These are phyloP conservation scores for Coemansia sp. DNA, from an alignment of 192 early-diverging fungal species.

Conservation along the genomic window DNA sequence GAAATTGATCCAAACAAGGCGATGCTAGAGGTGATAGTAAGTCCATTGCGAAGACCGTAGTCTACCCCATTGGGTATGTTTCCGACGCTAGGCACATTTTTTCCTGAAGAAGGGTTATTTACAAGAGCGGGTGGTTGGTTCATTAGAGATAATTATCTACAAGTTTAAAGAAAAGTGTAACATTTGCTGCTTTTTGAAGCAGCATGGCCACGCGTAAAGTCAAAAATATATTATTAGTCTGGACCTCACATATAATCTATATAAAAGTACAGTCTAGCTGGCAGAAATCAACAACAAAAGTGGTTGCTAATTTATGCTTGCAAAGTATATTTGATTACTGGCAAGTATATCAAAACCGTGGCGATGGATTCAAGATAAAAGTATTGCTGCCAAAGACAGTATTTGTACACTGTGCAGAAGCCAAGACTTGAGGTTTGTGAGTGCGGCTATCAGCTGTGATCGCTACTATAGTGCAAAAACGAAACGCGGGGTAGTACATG, in stretches of 20 bases:
- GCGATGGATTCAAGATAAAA: not conserved
- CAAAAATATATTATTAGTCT: not conserved
- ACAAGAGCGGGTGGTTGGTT: not conserved
- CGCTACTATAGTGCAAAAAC: not conserved
- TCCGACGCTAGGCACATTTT: not conserved
- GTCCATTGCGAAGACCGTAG: not conserved
- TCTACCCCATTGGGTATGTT: not conserved
- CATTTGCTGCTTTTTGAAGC: not conserved
- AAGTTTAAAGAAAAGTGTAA: conserved; percentile 1
- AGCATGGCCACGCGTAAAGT: too few species aligned
- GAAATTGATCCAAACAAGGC: conserved; percentile 33
- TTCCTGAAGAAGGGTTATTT: not conserved
- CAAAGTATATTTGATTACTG: not conserved
- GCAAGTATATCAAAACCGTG: not conserved
- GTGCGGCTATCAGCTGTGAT: not conserved
- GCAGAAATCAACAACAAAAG: not conserved
- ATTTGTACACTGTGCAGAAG: not conserved
- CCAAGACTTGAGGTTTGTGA: not conserved
- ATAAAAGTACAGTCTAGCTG: not conserved
- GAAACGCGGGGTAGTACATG: not conserved
- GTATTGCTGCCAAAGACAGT: not conserved
- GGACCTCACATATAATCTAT: not conserved
- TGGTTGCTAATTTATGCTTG: not conserved
- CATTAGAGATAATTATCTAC: not conserved
- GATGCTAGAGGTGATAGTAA: conserved; percentile 20